Evolutionary conservation across 2,329 filamentous ascomycete genomes (phyloP), one percentile per base, ranked within the genome.

Genomic region (Cryoendolithus antarcticus): DNA sequence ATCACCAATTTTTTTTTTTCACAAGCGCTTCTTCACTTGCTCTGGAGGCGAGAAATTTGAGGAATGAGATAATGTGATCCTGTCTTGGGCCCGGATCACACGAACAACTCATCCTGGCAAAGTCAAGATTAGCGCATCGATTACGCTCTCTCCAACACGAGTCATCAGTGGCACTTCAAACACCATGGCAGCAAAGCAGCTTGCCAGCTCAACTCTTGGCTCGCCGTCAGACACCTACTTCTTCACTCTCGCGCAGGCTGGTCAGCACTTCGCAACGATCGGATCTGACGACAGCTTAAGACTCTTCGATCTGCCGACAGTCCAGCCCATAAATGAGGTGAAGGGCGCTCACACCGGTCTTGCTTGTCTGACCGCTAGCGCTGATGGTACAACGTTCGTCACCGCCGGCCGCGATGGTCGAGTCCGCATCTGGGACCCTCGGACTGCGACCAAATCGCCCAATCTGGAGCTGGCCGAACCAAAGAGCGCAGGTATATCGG

Each of bases 351-450:
- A 82, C 46, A 67, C 70, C 4, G 80, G 80, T 44, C 63, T 85
- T 48, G 78, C 77, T 9, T 75, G 74, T 44, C 62, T 84, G 24
- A 69, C 71, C 38, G 64, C 71, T 1, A 44, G 40, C n/a, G 39
- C 32, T 12, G 43, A 42, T 34, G 67, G 30, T 28, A 41, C 34
- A 12, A 40, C 30, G 30, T 54, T 86, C 4, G 75, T 74, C 43
- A 86, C 82, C 0, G 74, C 80, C 1, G 83, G 83, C 34, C 74
- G 81, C 56, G 78, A 86, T 54, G 82, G 83, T 6, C 64, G 67
- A 6, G 71, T 86, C 8, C 51, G 52, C 21, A 34, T 37, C 6
- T 41, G 39, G 39, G 39, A 41, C 10, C 39, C 34, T 4, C 34
- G 41, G 7, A 71, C 65, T 0, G 61, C 82, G 35, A 81, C 78